Conservation (phyloP, 371 early-diverging fungal genomes). For the Neoconidiobolus thromboides region DNA sequence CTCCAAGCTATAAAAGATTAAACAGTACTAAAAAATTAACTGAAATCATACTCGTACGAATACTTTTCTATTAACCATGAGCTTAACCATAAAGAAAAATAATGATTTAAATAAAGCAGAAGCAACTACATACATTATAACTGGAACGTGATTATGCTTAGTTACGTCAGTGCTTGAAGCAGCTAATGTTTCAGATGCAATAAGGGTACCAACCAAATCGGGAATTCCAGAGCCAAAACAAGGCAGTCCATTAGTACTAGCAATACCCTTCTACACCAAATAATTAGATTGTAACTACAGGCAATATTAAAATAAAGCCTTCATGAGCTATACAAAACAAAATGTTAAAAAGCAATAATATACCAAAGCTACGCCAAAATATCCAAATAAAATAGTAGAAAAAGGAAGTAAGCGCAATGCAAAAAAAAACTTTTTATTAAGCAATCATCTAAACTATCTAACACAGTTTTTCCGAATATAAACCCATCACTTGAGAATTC, state of each 20-base stretch:
- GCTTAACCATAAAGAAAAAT: too few species aligned
- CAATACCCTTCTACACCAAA: constrained; percentile 17
- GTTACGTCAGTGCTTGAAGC: too few species aligned
- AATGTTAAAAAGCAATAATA: constrained; percentile 24
- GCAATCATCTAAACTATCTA: constrained; percentile 34
- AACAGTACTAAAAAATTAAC: too few species aligned
- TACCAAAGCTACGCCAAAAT: constrained; percentile 21
- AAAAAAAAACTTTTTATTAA: constrained; percentile 23
- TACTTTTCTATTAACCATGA: too few species aligned
- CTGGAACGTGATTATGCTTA: too few species aligned
- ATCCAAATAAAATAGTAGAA: constrained; percentile 40
- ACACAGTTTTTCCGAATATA: constrained; percentile 32
- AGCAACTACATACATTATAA: too few species aligned
- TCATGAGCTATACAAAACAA: constrained; percentile 30
- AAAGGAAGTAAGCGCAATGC: constrained; percentile 21
- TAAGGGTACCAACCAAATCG: constrained; percentile 17
- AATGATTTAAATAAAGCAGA: too few species aligned
- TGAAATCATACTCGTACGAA: too few species aligned
- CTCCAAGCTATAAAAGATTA: too few species aligned
- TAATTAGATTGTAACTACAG: constrained; percentile 20
- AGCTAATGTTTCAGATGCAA: constrained; percentile 8
- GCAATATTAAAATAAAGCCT: constrained; percentile 22
- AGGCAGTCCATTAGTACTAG: constrained; percentile 16
- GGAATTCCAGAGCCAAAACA: constrained; percentile 15
- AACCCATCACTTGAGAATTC: constrained; percentile 39